Evolutionary conservation across 2,329 filamentous ascomycete genomes (phyloP), one percentile per base, ranked within the genome.

Genomic region (Exophiala sp.): DNA sequence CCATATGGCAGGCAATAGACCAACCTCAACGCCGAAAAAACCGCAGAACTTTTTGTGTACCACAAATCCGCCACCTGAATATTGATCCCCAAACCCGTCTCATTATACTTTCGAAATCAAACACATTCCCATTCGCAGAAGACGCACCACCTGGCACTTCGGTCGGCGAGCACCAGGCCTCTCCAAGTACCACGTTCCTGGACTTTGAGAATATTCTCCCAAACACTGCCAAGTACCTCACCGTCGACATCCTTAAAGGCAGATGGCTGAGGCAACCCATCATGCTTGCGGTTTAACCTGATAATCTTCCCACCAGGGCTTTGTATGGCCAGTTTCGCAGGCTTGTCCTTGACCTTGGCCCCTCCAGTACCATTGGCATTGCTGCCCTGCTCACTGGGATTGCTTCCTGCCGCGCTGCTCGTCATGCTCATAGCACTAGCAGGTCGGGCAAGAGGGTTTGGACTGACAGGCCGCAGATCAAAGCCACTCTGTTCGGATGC

Each of bases 311-410:
- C 94, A 29, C 87, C 88, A 0, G 94, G 94, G 5, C 88, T 90
- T 72, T 99, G 94, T 52, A 99, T 92, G 0, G 94, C 94, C 50
- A 99, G 73, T 71, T 99, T 99, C 4, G 94, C 94, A 2, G 94
- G 92, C 71, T 99, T 99, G 21, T 79, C 83, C 14, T 78, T 79
- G 36, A 79, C 75, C 53, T 79, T 77, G 4, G 70, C 63, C 32
- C 71, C 74, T 63, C 75, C 78, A 12, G 76, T 74, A 20, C 76
- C 78, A 65, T 78, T 83, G 16, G 79, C 79, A 48, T 80, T 81
- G 20, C 78, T 78, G 12, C 78, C 79, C 21, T 53, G 47, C 16
- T 62, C 58, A 1, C 76, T 79, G 48, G 78, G 78, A 14, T 76
- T 76, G 10, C 77, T 80, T 16, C 76, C 77, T 3, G 73, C 74